Evolutionary conservation across 2,329 filamentous ascomycete genomes (phyloP), one percentile per base, ranked within the genome.

Genomic region (Colletotrichum navitas): DNA sequence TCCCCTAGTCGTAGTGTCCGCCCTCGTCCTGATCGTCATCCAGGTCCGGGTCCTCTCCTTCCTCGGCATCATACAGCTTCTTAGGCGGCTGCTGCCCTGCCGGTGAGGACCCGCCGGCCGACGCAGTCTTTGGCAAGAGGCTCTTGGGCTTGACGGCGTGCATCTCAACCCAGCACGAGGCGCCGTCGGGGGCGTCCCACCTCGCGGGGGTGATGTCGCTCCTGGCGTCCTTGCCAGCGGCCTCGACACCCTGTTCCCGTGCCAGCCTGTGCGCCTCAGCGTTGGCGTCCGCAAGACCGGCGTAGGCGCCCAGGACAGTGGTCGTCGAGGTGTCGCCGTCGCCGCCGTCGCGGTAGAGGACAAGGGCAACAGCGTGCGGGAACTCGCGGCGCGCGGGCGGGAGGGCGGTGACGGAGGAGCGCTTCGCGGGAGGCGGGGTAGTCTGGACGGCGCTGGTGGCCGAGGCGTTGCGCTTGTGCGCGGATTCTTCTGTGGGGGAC

Each of bases 391-490:
- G 63, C 16, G 41, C 18, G 39, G 64, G 34, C 26, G 71, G 58
- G 5, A 47, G 16, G 71, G 63, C 45, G 16, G 26, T 78, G 34
- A 63, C 60, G 45, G 34, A 36, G 36, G 84, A 78, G 82, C 84
- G 74, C 81, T 84, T 79, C 83, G 84, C 77, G 85, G 87, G 76
- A 84, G 84, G 74, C 82, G 84, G 81, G 79, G 84, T 74, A 78
- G 83, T 66, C 77, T 70, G 67, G 41, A 70, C 41, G 34, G 67
- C 67, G 34, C 47, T 61, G 26, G 70, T 72, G 16, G 70, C 41
- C 7, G 70, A 72, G 61, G 70, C 70, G 61, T 43, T 72, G 56
- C 70, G 70, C 58, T 71, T 71, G 67, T 72, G 70, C 66, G 60
- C 43, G 10, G 55, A 45, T 49, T 71, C 67, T 32, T 71, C 61